phyloP scores from a whole-genome alignment of 108 stramenopile species.

The Cyclotella cryptica region DNA sequence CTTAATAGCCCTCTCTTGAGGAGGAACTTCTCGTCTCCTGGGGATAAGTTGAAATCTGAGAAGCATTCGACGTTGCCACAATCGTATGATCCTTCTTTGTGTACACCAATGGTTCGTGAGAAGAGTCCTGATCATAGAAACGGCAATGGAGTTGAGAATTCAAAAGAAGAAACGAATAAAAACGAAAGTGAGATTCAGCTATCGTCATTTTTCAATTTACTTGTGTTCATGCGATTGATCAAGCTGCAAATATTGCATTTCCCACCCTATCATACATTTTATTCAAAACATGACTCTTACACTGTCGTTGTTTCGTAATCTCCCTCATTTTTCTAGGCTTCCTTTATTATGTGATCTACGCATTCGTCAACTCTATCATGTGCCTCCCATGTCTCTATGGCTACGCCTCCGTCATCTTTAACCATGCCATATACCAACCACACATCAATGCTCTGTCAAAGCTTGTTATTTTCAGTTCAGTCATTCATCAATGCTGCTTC shows the following conservation, averaged over 20 bases:
- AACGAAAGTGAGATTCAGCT: conserved; percentile 14
- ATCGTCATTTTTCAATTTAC: not conserved
- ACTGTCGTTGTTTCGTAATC: not conserved
- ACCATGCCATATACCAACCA: conserved; percentile 64
- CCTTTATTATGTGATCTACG: conserved; percentile 57
- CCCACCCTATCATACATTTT: not conserved
- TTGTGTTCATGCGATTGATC: too few species aligned
- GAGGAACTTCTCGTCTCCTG: conserved; percentile 5
- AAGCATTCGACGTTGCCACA: not conserved
- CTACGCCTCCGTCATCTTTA: conserved; percentile 92
- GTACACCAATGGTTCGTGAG: not conserved
- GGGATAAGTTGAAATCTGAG: not conserved
- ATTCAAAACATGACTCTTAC: not conserved
- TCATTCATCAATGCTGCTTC: conserved; percentile 93
- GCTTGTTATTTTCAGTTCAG: conserved; percentile 81
- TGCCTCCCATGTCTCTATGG: conserved; percentile 85
- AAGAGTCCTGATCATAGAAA: not conserved
- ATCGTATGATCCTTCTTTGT: conserved; percentile 22
- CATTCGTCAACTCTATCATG: conserved; percentile 76
- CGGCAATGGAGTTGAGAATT: not conserved
- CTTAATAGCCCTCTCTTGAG: conserved; percentile 33
- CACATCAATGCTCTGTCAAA: conserved; percentile 86
- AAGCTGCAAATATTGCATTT: too few species aligned
- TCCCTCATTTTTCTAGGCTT: conserved; percentile 25
- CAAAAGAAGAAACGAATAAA: not conserved